Evolutionary conservation across 73 alveolate genomes (phyloP), one percentile per base, ranked within the genome.

Genomic region (Paraurostyla sp.): DNA sequence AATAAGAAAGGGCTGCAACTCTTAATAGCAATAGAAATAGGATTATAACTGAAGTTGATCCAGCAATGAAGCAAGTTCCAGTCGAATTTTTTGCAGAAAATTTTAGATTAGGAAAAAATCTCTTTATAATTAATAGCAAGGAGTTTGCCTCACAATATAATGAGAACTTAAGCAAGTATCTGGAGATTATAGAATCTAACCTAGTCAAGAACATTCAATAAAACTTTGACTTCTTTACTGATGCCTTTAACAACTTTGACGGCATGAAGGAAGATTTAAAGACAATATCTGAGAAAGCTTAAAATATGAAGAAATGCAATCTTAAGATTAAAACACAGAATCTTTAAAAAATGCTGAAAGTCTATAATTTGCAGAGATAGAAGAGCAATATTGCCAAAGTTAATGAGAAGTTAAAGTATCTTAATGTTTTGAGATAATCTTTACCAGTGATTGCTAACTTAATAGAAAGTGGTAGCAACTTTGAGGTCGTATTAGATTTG

Each of bases 401-500:
- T 0, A 52, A 63, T 51, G 85, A 87, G 50, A 81, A 87, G n/a
- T 23, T 87, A 3, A 73, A 87, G 60, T 65, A 73, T 42, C 32
- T 87, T 57, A 73, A 76, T 35, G 62, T 87, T 18, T 57, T 87
- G 22, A 73, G 54, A 45, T 62, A 87, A 57, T 71, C 89, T n/a
- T 23, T 87, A n/a, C 93, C 93, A 0, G 93, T 87, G 0, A 87
- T 87, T 16, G n/a, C 73, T 18, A 87, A 87, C 30, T 50, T 87
- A 43, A 75, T 87, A 4, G 86, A 87, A n/a, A 76, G 78, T 52
- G 93, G 93, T 11, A 57, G 85, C 62, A 73, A 76, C 48, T 87
- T 87, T 42, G 83, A 87, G 46, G 86, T 63, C 0, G 93, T 76
- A 29, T 35, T 65, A 33, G 93, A 87, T 46, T 43, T 87, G 25